Evolutionary conservation across 2,329 filamentous ascomycete species (phyloP).

Genomic region (Samsoniella hepiali): DNA sequence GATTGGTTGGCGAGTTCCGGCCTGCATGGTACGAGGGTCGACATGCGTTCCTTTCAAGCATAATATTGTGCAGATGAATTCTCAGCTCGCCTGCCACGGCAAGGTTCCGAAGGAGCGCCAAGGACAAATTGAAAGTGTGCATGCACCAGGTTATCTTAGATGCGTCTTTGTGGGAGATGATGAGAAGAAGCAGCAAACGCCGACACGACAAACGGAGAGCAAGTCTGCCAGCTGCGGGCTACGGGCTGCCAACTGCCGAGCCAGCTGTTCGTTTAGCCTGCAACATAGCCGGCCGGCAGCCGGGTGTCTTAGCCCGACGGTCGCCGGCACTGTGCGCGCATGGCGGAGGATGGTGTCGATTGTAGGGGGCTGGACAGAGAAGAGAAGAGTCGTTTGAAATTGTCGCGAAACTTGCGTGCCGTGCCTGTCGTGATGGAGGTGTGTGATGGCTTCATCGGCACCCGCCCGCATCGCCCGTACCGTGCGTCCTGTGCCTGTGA

Average conservation of each 20-base stretch:
- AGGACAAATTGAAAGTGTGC: not conserved
- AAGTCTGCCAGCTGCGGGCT: not conserved
- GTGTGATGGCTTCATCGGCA: too few species aligned
- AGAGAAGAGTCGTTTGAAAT: too few species aligned
- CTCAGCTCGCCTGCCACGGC: conserved; percentile 16
- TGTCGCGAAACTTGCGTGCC: too few species aligned
- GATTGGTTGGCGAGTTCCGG: conserved; percentile 18
- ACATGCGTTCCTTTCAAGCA: conserved; percentile 9
- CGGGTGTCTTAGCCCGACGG: conserved; percentile 4
- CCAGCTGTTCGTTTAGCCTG: not conserved
- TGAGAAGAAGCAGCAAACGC: not conserved
- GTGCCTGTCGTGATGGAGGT: too few species aligned
- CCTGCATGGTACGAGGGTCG: conserved; percentile 3
- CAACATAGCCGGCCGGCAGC: not conserved
- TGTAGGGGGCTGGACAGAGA: not conserved
- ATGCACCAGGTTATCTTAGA: not conserved
- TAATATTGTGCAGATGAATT: conserved; percentile 9
- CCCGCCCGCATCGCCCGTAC: not conserved
- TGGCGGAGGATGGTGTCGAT: not conserved
- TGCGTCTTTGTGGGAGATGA: not conserved
- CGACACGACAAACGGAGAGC: not conserved
- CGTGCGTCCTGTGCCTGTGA: not conserved
- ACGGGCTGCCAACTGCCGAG: not conserved
- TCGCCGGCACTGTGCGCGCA: conserved; percentile 3
- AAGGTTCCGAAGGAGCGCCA: conserved; percentile 15